These are phyloP conservation scores for Tetrahymena elliotti DNA, from an alignment of 73 alveolate genomes.

Conservation along the genomic window DNA sequence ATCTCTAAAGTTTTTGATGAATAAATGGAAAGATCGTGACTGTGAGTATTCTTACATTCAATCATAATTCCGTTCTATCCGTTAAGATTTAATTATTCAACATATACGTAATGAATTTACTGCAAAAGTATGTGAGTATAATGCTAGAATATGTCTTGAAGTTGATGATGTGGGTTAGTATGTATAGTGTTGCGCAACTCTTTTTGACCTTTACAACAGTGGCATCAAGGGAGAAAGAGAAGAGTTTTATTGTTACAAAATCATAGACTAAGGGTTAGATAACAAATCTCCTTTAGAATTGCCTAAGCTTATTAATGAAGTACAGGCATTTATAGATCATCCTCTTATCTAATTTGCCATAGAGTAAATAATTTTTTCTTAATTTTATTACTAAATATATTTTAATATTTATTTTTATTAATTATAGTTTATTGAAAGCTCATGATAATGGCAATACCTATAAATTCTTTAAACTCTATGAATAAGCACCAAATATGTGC, in stretches of 20 bases:
- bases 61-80: conserved; percentile 65
- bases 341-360: not conserved
- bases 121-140: conserved; percentile 72
- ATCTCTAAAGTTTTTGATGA: conserved; percentile 44
- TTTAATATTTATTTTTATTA: not conserved
- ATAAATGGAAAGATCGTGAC: conserved; percentile 55
- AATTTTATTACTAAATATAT: not conserved
- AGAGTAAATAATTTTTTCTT: not conserved
- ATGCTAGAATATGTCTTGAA: conserved; percentile 79
- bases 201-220: conserved; percentile 45
- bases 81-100: conserved; percentile 70
- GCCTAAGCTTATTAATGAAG: not conserved
- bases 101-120: conserved; percentile 58
- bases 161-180: conserved; percentile 66
- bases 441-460: not conserved
- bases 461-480: not conserved
- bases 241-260: not conserved
- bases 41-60: conserved; percentile 60
- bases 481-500: not conserved
- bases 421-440: not conserved
- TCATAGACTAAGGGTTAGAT: not conserved
- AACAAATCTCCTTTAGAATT: not conserved
- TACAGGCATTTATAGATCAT: not conserved
- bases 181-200: conserved; percentile 69
- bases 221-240: not conserved